Base-by-base conservation (phyloP, 176 grass and related monocot species). In the Puccinellia tenuiflora region DNA sequence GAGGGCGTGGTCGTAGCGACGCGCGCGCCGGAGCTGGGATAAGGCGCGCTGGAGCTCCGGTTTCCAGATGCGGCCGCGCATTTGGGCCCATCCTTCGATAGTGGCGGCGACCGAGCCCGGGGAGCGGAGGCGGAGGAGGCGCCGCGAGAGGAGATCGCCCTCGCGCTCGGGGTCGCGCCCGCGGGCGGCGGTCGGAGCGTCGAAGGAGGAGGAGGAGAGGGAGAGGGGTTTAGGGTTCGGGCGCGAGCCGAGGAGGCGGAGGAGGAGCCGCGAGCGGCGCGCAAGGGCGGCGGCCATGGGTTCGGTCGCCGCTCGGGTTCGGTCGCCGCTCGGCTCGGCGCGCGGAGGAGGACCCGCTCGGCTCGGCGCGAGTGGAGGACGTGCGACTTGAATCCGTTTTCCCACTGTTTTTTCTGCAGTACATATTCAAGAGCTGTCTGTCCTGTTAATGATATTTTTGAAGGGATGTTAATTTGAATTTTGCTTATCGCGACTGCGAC, bases 1-100 rank as follows among this genome's bases (percentile, higher is more conserved):
- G 68, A 95, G 93, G 33, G 93, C 90, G 48, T 92, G 87, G 70
- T 86, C 50, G 64, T 95, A 88, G 60, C 93, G 88, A 29, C 77
- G 66, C 15, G 79, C 75, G 45, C 76, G 84, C 30, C 74, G 84
- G 54, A 95, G 90, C 68, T 35, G 79, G 59, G 11, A 18, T 52
- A 90, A 16, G 43, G 83, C 87, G 17, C 69, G 26, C 9, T 84
- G 88, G 64, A 92, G 83, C 33, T 86, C 90, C 24, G 76, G 50
- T 63, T 33, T 64, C 56, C 68, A 81, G 21, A 95, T 38, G 69
- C 62, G 68, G 59, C 59, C 30, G n/a, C 83, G 88, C 12, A 46
- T 63, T 73, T 35, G 79, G 60, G 85, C 76, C 88, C 93, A 95
- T 53, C 70, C 75, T 35, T 95, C 79, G 24, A 92, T 9, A 26